Base-by-base conservation (phyloP, 108 stramenopile genomes). In the Asterionellopsis glacialis region DNA sequence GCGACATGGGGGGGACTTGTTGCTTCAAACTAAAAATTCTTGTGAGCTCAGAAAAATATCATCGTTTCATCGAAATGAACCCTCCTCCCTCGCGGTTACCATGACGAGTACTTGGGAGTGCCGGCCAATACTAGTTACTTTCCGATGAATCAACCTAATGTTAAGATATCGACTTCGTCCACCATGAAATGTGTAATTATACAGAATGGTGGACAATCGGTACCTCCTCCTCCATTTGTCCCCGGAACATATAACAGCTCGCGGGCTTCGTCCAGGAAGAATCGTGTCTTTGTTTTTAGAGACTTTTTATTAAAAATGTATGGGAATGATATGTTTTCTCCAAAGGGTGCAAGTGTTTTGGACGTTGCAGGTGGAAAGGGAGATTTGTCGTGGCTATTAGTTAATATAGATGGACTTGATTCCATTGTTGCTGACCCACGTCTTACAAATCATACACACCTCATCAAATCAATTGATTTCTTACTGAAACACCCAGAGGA, bases 361-460 rank as follows among this genome's bases (percentile, higher is more conserved):
- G 94, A 95, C 50, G 85, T 88, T 7, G 94, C 94, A 13, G 94
- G 94, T 1, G 94, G 94, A 12, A 81, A 82, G 38, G 93, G 93
- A 7, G 84, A 90, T 49, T 69, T 95, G 50, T 80, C 79, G 9
- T 90, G 81, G 75, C 41, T 84, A 22, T 65, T 94, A 1, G 27
- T 49, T 28, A 87, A 84, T 59, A 60, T 79, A 19, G 79, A 85
- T 60, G 72, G 73, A 1, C 49, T 88, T 0, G 58, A 77, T 12
- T 83, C 81, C 26, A 70, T 89, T 9, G 73, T 91, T 18, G 63
- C 82, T 7, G 93, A 95, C 74, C 93, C 90, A 16, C 69, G 81
- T 9, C 64, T 65, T 11, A 68, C 72, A 18, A 65, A 82, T 38
- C 71, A 65, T 40, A 40, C 63, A 22, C 75, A 76, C 4, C 63